phyloP scores from a whole-genome alignment of 192 early-diverging fungal species.

The Chytriomyces hyalinus region DNA sequence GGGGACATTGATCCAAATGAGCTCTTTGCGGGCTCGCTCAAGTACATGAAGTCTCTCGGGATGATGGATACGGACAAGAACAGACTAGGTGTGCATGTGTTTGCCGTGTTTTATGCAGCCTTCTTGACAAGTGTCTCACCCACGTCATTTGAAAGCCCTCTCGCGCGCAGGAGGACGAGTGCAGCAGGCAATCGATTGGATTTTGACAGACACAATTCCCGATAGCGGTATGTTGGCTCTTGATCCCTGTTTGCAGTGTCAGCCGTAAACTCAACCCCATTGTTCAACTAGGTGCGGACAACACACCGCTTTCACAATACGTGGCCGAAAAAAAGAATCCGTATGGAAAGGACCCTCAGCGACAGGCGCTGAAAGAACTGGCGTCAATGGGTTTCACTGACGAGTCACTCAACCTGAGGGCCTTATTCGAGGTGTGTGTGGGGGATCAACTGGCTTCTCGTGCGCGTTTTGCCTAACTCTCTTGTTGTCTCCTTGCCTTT shows the following conservation, averaged over 20 bases:
- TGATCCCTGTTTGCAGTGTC: not conserved
- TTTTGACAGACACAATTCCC: constrained; percentile 28
- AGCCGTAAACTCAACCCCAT: not conserved
- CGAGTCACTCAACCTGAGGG: constrained; percentile 15
- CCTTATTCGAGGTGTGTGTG: constrained; percentile 15
- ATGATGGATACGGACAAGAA: constrained; percentile 18
- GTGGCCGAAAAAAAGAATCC: constrained; percentile 6
- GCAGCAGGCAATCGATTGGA: constrained; percentile 36
- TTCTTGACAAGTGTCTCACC: no score
- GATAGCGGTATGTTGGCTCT: not conserved
- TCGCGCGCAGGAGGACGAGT: constrained; percentile 24
- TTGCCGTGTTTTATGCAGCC: not conserved
- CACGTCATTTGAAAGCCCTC: constrained; percentile 8
- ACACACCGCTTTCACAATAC: not conserved
- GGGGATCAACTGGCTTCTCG: not conserved
- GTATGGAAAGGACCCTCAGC: not conserved
- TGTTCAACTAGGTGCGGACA: constrained; percentile 9
- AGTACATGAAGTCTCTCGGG: constrained; percentile 20
- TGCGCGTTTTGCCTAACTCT: not conserved
- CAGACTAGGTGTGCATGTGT: constrained; percentile 6
- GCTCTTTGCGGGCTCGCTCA: constrained; percentile 11
- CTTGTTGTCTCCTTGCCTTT: not conserved
- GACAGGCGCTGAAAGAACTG: not conserved
- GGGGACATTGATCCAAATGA: not conserved
- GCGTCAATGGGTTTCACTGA: constrained; percentile 23